Base-by-base conservation (phyloP, 164 flowering plant species). In the Echeveria elegans region DNA sequence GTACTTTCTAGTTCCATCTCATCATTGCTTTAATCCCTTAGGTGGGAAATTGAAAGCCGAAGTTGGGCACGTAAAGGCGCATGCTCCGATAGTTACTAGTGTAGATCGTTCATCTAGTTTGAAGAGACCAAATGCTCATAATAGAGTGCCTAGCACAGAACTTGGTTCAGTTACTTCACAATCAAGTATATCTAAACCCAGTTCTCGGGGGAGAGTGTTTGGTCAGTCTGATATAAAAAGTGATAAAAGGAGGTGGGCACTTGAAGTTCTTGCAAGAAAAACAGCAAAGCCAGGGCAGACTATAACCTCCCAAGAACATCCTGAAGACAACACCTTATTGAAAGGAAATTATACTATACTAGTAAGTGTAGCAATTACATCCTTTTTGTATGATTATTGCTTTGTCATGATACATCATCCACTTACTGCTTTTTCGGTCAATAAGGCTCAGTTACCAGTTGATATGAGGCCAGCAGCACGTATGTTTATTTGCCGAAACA, bases 211-310 rank as follows among this genome's bases (percentile, higher is more conserved):
- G 74, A 86, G 82, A 62, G 30, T 16, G 14, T 70, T 37, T 50
- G 72, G 59, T 66, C 82, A 77, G 74, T 70, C 92, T 70, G 83
- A 73, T 69, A 69, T 56, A 58, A 86, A 77, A 74, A 73, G 41
- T 41, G 96, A 95, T 76, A 91, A 85, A 80, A 88, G 85, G 77
- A 89, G 85, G 77, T 95, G 96, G 97, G 99, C 99, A 21, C 71
- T 87, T 52, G 88, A 88, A 78, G 82, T 95, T 77, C 93, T 95
- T 69, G 97, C 99, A 10, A 83, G 97, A 68, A 91, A 86, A 79
- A 80, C 81, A 23, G 86, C 89, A 29, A 70, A 21, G 36, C 66
- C 69, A 11, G 73, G 75, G 63, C 76, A 67, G 66, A 75, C 62
- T 66, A 38, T 72, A 47, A 47, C 71, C 61, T 28, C 32, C 62